Base-by-base conservation (phyloP, 768 basidiomycete genomes). In the Lactarius hengduanensis region DNA sequence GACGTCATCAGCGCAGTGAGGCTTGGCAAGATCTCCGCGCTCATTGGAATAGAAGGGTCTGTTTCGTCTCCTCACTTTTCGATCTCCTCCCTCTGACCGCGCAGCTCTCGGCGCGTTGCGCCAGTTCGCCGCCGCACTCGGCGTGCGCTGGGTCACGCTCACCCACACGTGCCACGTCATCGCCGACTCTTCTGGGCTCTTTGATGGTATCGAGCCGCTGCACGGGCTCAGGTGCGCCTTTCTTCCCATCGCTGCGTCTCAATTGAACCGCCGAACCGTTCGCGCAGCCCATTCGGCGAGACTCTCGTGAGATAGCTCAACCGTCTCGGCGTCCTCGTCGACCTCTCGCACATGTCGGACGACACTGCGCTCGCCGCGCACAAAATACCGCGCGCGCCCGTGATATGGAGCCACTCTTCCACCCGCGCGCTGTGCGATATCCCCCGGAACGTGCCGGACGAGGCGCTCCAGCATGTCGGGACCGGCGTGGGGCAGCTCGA, bases 371-470 rank as follows among this genome's bases (percentile, higher is more conserved):
- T 80, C 18, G 91, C 96, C 74, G 91, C 90, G 4, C 78, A 97
- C 50, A 57, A 64, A 0, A 64, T 77, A 43, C 78, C 79, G 3
- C 64, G 74, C 36, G 92, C 95, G 0, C 96, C 96, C 3, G 89
- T 97, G 67, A 96, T 98, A 66, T 95, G 92, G 88, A 94, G 91
- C 1, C 96, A 98, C 76, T 96, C 94, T 0, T 91, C 90, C 56
- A 86, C 96, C 2, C 81, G 93, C 16, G 86, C 88, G 13, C 80
- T 97, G 22, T 88, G 91, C 72, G 77, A 91, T 69, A 86, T 90
- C 55, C 82, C 87, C 1, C 84, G 94, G 53, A 92, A 93, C 74
- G 86, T 92, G 26, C 94, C 93, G 0, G 92, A 96, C 73, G 80
- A 87, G 50, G 78, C 96, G n/a, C 82, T 96, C 18, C 73, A 77